phyloP scores from a whole-genome alignment of 768 basidiomycete species.

The Hericium alpestre region DNA sequence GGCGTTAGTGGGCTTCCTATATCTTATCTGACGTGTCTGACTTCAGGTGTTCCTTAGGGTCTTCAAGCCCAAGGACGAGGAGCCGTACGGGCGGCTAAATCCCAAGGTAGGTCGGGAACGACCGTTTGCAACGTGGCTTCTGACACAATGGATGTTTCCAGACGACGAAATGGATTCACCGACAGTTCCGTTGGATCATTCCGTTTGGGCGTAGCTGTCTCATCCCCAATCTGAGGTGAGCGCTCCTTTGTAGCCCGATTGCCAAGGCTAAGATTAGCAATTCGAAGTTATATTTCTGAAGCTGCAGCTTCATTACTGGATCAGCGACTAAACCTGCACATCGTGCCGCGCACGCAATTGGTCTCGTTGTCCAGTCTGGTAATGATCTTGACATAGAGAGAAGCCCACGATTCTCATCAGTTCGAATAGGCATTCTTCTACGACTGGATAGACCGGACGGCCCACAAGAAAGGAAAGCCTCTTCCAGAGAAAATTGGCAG shows the following conservation, averaged over 20 bases:
- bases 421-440: conserved; percentile 67
- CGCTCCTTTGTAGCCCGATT: conserved; percentile 18
- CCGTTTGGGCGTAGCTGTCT: conserved; percentile 85
- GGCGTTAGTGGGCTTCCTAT: conserved; percentile 40
- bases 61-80: conserved; percentile 88
- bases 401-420: not conserved
- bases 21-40: not conserved
- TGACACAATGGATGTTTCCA: conserved; percentile 16
- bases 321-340: conserved; percentile 57
- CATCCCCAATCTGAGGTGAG: conserved; percentile 77
- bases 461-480: conserved; percentile 71
- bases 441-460: conserved; percentile 80
- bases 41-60: conserved; percentile 35
- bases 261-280: conserved; percentile 66
- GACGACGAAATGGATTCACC: conserved; percentile 86
- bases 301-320: conserved; percentile 83
- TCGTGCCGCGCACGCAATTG: conserved; percentile 80
- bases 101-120: conserved; percentile 48
- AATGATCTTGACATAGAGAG: conserved; percentile 1
- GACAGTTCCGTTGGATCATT: conserved; percentile 82
- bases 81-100: conserved; percentile 80
- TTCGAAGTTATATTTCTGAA: conserved; percentile 70
- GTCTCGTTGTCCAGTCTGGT: conserved; percentile 72
- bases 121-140: not conserved
- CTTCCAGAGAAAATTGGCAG: conserved; percentile 85